Conservation (phyloP, 2,329 filamentous ascomycete species). For the Fonsecaea nubica region DNA sequence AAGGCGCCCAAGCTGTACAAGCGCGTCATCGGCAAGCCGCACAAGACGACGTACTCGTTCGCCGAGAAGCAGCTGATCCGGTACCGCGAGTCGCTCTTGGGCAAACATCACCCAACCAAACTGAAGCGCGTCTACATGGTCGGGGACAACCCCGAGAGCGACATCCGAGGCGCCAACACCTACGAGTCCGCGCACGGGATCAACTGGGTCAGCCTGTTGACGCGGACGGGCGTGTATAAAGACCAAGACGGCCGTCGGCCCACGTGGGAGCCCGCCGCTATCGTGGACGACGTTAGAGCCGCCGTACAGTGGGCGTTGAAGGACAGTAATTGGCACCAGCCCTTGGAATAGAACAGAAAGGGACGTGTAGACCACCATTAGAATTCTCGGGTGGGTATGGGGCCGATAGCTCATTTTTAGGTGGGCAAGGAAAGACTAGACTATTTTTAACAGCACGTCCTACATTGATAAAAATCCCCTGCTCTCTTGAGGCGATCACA, state of each 20-base stretch:
- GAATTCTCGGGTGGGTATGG: background rate
- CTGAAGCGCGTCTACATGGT: slow-evolving; percentile 89
- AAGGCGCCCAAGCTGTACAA: slow-evolving; percentile 29
- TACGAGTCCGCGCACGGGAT: slow-evolving; percentile 71
- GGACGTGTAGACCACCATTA: slow-evolving; percentile 2
- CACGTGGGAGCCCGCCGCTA: slow-evolving; percentile 65
- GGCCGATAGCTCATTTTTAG: background rate
- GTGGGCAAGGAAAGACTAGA: background rate
- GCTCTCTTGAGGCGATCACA: background rate
- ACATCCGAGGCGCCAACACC: slow-evolving; percentile 85
- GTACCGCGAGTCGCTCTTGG: slow-evolving; percentile 61
- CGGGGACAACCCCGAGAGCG: slow-evolving; percentile 86
- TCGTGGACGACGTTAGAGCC: slow-evolving; percentile 75
- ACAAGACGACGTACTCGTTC: slow-evolving; percentile 77
- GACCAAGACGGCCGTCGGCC: slow-evolving; percentile 61
- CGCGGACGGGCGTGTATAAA: slow-evolving; percentile 74
- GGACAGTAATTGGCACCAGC: slow-evolving; percentile 52
- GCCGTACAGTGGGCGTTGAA: slow-evolving; percentile 79
- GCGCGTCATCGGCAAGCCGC: slow-evolving; percentile 81
- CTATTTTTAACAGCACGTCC: background rate
- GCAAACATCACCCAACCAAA: slow-evolving; percentile 45
- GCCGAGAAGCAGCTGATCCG: slow-evolving; percentile 75
- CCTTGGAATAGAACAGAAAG: slow-evolving; percentile 19
- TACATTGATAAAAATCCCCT: background rate
- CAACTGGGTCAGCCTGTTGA: slow-evolving; percentile 63